Base-by-base conservation (phyloP, 1,284 basidiomycete species). In the Xerocomus minutiporus region DNA sequence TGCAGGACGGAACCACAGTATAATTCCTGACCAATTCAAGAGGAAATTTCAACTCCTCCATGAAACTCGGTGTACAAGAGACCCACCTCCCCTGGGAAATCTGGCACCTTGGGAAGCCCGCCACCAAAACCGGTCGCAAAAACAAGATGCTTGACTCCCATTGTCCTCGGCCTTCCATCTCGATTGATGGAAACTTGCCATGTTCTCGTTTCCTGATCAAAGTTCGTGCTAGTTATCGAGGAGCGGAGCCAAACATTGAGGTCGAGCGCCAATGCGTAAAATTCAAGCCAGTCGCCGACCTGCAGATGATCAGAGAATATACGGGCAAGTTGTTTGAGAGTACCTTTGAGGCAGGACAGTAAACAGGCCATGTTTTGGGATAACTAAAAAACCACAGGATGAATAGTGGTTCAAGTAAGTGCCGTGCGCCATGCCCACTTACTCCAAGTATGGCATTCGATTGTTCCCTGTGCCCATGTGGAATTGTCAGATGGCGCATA, bases 241-340 rank as follows among this genome's bases (percentile, higher is more conserved):
- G 78, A 71, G 11, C 70, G 69, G 5, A 71, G 72, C 82, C 80
- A 84, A 40, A 80, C 70, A 61, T 82, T 77, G 23, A 83, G 67
- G 56, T 84, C 82, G 59, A 83, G 68, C 7, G 72, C 63, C 11
- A 73, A 69, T 1, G 77, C 79, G 54, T 82, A 84, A 35, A 65
- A 68, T 59, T 84, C 82, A 13, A 84, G 71, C 78, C 80, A 84
- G 57, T 81, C 76, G 4, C 75, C 82, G 28, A 84, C 66, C 75
- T 73, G 15, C 17, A 17, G 8, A 46, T 5, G 31, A 44, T 62
- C 25, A 48, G 55, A 46, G n/a, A 23, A 17, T 17, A 29, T 5
- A 29, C 9, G 23, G 0, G 11, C 5, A 29, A 23, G 9, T 26
- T 3, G 11, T 43, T 36, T 17, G 8, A 43, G 51, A 34, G 8